Evolutionary conservation across 176 grass and related monocot genomes (phyloP).

Genomic region (Oryza meyeriana): DNA sequence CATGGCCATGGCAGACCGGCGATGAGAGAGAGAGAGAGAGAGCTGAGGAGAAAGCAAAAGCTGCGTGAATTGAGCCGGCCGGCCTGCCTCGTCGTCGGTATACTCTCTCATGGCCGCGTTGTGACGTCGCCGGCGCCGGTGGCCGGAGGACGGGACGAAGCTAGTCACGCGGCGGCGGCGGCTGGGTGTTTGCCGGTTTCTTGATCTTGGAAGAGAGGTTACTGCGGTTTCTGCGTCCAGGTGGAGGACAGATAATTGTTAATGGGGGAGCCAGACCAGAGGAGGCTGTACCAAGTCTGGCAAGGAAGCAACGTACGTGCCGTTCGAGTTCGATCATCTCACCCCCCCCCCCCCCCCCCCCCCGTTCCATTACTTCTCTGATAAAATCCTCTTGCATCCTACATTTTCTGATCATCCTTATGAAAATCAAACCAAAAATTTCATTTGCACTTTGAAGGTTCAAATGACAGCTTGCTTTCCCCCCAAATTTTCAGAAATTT

Average conservation of each 20-base stretch:
- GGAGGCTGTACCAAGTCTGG: conserved; percentile 85
- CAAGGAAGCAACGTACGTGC: conserved; percentile 77
- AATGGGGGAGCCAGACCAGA: conserved; percentile 38
- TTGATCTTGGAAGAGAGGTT: conserved; percentile 20
- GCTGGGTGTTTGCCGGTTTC: not conserved
- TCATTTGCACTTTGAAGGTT: not conserved
- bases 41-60: not conserved
- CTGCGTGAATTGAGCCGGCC: not conserved
- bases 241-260: not conserved
- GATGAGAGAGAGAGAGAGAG: not conserved
- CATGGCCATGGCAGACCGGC: not conserved
- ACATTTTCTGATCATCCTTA: not conserved
- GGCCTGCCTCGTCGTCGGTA: not conserved
- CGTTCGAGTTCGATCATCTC: not conserved
- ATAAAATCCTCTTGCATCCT: not conserved
- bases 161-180: not conserved
- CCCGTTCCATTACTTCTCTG: not conserved
- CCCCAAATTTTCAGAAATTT: conserved; percentile 56
- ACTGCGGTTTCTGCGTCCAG: not conserved
- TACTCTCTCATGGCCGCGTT: not conserved
- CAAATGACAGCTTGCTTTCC: not conserved
- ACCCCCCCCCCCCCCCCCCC: not conserved
- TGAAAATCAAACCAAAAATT: not conserved
- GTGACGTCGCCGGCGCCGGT: not conserved
- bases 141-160: not conserved